Percentiles rank a stretch among this genome's conserved stretches.
These are phyloP conservation scores for Diutina pseudorugosa DNA, from an alignment of 1,139 yeast species.

Conservation along the genomic window DNA sequence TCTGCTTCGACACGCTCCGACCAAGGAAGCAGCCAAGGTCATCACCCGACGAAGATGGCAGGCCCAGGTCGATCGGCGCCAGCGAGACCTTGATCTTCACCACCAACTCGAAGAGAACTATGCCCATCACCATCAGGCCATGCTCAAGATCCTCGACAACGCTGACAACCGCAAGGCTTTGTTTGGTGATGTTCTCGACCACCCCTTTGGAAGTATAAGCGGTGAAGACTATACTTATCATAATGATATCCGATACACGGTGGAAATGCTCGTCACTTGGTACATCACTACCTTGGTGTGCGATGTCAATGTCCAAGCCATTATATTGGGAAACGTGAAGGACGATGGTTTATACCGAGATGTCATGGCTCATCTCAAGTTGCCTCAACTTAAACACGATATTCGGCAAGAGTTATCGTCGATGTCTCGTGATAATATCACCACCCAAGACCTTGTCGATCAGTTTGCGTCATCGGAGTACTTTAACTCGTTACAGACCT, in stretches of 20 bases:
- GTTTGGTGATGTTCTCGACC: background rate
- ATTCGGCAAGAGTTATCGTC: background rate
- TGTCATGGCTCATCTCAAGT: background rate
- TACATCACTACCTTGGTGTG: background rate
- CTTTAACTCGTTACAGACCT: background rate
- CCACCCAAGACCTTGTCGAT: background rate
- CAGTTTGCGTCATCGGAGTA: background rate
- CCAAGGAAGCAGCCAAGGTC: background rate
- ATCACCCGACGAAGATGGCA: background rate
- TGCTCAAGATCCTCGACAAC: background rate
- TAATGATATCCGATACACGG: background rate
- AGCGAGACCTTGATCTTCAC: background rate
- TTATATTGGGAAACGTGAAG: background rate
- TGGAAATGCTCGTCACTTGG: conserved; percentile 1
- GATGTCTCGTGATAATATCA: background rate
- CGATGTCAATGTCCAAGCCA: conserved; percentile 1
- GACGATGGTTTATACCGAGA: background rate
- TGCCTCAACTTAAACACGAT: background rate
- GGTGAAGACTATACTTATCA: background rate
- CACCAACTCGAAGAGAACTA: background rate
- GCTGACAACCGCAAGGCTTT: background rate
- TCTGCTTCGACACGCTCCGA: background rate
- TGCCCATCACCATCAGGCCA: background rate
- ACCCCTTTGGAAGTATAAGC: background rate
- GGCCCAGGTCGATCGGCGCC: background rate